Evolutionary conservation across 371 early-diverging fungal genomes (phyloP), one percentile per base, ranked within the genome.

Genomic region (Coemansia sp.): DNA sequence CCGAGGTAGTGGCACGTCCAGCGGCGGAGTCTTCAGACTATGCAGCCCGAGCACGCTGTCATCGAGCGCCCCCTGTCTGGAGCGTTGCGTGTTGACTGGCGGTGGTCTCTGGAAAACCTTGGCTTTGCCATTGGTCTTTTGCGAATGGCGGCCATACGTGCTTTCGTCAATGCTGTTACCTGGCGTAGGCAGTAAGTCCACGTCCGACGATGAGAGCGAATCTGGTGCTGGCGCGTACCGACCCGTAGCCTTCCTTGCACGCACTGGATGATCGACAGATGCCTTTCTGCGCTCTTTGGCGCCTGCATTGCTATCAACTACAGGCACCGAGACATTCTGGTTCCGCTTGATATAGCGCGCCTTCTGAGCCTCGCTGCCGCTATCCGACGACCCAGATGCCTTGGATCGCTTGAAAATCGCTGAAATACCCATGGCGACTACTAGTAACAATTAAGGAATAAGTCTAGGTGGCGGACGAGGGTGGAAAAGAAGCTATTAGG

Each of bases 381-480:
- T 18, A 54, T 54, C 52, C 28, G 64, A 37, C 18, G 56, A 33
- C 50, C 33, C 30, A 16, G 52, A 9, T 6, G 67, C 28, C 75
- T 67, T 75, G 59, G 56, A 44, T 59, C 71, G 67, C 64, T 63
- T 75, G 61, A 75, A 75, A 33, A 75, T 75, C 14, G 74, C 67
- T 12, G 75, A 67, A 26, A 75, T 75, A 9, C 75, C 75, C 75
- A 75, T 75, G 18, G n/a, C 58, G 25, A 37, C 63, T 40, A 48
- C 51, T 52, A 20, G 30, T 23, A 25, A 59, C 37, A 37, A 20
- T 44, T 30, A 47, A 40, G 18, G 30, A 8, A 26, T 26, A n/a
- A 12, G 12, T 9, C 5, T 21, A 26, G n/a, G 26, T n/a, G 21
- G 51, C 18, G 28, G 3, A 14, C n/a, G 28, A 26, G 28, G 21